Evolutionary conservation across 2,329 filamentous ascomycete genomes (phyloP).

Genomic region (Hypoxylon sp.): DNA sequence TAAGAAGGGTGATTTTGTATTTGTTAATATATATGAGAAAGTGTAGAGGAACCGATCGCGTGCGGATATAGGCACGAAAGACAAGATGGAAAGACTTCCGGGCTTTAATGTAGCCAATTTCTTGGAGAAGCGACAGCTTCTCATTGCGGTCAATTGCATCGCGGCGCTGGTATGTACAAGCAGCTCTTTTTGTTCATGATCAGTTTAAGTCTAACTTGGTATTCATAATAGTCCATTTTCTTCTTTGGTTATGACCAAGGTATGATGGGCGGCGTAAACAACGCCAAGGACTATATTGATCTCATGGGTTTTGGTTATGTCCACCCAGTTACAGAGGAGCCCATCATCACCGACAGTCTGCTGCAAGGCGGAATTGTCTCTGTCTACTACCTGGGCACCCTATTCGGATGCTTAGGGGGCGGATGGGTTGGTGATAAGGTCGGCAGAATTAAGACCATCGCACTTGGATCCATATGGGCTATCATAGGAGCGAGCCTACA

Average conservation of each 20-base stretch:
- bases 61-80: slow-evolving; percentile 20
- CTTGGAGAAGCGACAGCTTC: slow-evolving; percentile 53
- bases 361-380: slow-evolving; percentile 75
- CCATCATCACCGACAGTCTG: slow-evolving; percentile 71
- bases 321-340: slow-evolving; percentile 61
- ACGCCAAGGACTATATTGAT: slow-evolving; percentile 73
- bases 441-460: slow-evolving; percentile 76
- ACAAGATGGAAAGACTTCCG: slow-evolving; percentile 53
- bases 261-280: slow-evolving; percentile 77
- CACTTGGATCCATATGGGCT: slow-evolving; percentile 70
- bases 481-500: slow-evolving; percentile 75
- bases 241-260: slow-evolving; percentile 75
- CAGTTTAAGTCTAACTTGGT: slow-evolving; percentile 18
- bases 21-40: slow-evolving; percentile 9
- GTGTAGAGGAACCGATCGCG: slow-evolving; percentile 12
- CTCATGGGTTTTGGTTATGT: slow-evolving; percentile 76
- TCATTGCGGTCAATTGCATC: slow-evolving; percentile 69
- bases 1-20: not conserved
- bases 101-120: slow-evolving; percentile 55
- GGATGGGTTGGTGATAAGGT: slow-evolving; percentile 75
- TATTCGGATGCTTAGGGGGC: slow-evolving; percentile 74
- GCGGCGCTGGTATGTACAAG: slow-evolving; percentile 64
- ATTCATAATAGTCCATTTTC: slow-evolving; percentile 67
- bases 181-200: not conserved
- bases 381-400: slow-evolving; percentile 70